A percentile compares a stretch with the other conserved stretches of the same genome.
These are phyloP conservation scores for Candida loeiensis DNA, from an alignment of 805 yeast species.

Conservation along the genomic window DNA sequence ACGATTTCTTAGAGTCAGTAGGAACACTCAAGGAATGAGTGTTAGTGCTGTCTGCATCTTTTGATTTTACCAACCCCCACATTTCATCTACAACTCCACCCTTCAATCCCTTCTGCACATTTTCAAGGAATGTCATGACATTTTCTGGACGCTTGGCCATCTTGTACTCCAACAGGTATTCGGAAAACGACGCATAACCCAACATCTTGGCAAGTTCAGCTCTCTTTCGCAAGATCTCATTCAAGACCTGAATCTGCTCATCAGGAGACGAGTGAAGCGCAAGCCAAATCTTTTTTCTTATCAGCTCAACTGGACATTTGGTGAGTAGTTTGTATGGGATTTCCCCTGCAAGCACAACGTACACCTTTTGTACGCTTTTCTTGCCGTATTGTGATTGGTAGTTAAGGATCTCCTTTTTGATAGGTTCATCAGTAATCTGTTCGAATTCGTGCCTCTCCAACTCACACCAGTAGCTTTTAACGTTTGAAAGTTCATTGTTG, in stretches of 20 bases:
- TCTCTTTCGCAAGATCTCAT: constrained; percentile 59
- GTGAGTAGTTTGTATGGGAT: constrained; percentile 64
- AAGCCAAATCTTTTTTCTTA: constrained; percentile 71
- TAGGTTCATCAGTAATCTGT: constrained; percentile 17
- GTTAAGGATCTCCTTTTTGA: constrained; percentile 24
- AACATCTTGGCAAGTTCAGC: constrained; percentile 68
- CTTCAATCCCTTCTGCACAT: constrained; percentile 43
- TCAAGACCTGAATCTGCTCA: constrained; percentile 58
- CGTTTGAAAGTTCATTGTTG: constrained; percentile 43
- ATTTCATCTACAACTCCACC: neutral
- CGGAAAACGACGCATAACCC: constrained; percentile 67
- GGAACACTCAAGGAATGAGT: no score
- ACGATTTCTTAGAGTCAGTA: no score
- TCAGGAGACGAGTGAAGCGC: constrained; percentile 63
- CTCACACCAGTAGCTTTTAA: constrained; percentile 37
- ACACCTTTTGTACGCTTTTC: constrained; percentile 11
- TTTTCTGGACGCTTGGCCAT: constrained; percentile 82
- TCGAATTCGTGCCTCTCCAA: constrained; percentile 30
- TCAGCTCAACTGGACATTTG: constrained; percentile 49
- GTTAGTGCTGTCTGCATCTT: constrained; percentile 6
- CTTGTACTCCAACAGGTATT: constrained; percentile 81
- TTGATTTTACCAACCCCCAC: neutral
- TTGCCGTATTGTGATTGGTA: constrained; percentile 25
- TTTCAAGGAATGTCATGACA: constrained; percentile 65
- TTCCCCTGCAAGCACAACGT: constrained; percentile 49